Evolutionary conservation across 805 yeast species (phyloP).

Genomic region (Pichia californica): DNA sequence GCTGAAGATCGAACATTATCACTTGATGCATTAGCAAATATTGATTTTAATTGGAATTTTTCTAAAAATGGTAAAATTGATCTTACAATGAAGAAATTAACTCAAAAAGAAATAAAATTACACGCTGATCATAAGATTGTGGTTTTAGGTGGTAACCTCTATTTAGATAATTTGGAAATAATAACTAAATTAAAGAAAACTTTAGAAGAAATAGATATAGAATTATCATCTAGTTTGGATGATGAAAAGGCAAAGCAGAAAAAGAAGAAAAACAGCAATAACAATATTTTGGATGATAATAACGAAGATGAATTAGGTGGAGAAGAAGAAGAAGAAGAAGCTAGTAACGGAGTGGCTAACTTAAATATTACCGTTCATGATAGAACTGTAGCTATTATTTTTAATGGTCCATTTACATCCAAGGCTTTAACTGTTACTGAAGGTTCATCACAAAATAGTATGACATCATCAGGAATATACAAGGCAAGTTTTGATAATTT

Average conservation of each 20-base stretch:
- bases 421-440: constrained; percentile 52
- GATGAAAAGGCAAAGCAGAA: background rate
- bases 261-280: too few relatives aligned
- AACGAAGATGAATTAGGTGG: background rate
- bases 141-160: constrained; percentile 69
- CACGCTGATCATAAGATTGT: constrained; percentile 52
- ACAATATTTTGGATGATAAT: too few relatives aligned
- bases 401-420: constrained; percentile 77
- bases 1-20: constrained; percentile 68
- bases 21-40: constrained; percentile 65
- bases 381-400: constrained; percentile 43
- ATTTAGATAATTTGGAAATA: constrained; percentile 51
- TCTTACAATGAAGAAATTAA: constrained; percentile 42
- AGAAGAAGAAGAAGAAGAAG: constrained; percentile 9
- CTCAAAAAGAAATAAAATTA: constrained; percentile 44
- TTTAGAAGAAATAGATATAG: constrained; percentile 46
- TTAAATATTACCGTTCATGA: background rate
- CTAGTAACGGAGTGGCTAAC: too few relatives aligned
- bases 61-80: constrained; percentile 47
- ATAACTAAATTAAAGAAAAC: constrained; percentile 63
- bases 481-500: constrained; percentile 67
- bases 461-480: constrained; percentile 48
- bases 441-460: constrained; percentile 42
- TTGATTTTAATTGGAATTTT: constrained; percentile 48
- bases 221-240: constrained; percentile 27